Evolutionary conservation across 768 basidiomycete genomes (phyloP), one percentile per base, ranked within the genome.

Genomic region (Lentinula guzmanii): DNA sequence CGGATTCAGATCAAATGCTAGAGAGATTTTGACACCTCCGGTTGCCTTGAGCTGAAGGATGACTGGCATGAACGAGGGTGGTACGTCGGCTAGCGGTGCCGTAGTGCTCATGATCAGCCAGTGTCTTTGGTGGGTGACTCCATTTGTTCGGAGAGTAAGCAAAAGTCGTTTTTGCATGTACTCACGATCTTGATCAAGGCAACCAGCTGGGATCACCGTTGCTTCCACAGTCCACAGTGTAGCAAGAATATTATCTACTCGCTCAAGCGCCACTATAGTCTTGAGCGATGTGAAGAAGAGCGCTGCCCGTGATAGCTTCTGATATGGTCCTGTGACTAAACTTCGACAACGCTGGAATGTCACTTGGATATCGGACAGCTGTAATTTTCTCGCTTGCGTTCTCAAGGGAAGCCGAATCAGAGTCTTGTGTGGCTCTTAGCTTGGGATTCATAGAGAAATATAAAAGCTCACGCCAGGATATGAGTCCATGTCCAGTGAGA

Each of bases 401-500:
- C 67, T 65, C 43, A 67, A 51, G 7, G 65, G 60, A 58, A 68
- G 63, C 31, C 66, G 61, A 50, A 67, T 67, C 28, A 67, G 15
- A 54, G 68, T 68, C 69, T 68, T 53, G 31, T 34, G 11, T n/a
- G 24, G 41, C 24, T 50, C 10, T 37, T 18, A 35, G 18, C 15
- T 33, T 21, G 16, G 28, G 7, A 42, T 7, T n/a, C 21, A 8
- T 9, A 3, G 39, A 13, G 28, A 39, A 31, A 45, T 58, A 11
- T 18, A 63, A 8, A 24, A 21, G 69, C 79, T 57, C 64, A 82
- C 82, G 9, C 80, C 81, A 10, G 72, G 48, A 62, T 79, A 82
- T 6, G 65, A 64, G 6, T 67, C 63, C 2, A 63, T 52, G 0
- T 69, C 60, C 8, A 67, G 37, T n/a, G 70, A 65, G 56, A 82